phyloP scores from a whole-genome alignment of 1,284 basidiomycete genomes.

The Irpex sp. region DNA sequence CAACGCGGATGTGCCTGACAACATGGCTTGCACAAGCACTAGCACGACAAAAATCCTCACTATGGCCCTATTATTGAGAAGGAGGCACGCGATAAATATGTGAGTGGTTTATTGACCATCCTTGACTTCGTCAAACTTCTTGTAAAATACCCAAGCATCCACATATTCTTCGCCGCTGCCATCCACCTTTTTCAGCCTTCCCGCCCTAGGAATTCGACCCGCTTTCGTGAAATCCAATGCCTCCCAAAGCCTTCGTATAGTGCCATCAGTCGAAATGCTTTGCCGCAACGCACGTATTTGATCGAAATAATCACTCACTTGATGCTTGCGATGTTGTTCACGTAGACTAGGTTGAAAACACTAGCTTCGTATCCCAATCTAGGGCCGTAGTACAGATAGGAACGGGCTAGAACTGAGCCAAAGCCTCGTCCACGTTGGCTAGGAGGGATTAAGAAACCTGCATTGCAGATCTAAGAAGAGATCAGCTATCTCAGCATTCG shows the following conservation, averaged over 20 bases:
- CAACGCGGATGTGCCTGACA: too few species aligned
- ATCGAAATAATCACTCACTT: conserved; percentile 47
- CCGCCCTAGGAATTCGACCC: conserved; percentile 89
- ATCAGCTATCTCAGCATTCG: neutral
- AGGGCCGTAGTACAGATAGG: conserved; percentile 88
- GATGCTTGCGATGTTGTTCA: conserved; percentile 81
- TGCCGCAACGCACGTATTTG: conserved; percentile 20
- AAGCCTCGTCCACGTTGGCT: conserved; percentile 75
- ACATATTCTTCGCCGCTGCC: conserved; percentile 86
- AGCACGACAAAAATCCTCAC: neutral
- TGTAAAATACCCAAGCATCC: conserved; percentile 90
- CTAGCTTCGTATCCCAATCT: conserved; percentile 86
- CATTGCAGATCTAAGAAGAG: conserved; percentile 81
- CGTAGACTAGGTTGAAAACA: conserved; percentile 95
- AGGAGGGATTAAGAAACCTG: conserved; percentile 88
- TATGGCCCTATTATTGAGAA: neutral
- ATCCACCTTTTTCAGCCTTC: conserved; percentile 75
- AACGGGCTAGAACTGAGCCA: conserved; percentile 81
- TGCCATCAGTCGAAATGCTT: too few species aligned
- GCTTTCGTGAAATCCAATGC: conserved; percentile 84
- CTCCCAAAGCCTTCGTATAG: conserved; percentile 80
- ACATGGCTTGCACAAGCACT: neutral
- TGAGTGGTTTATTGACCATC: neutral
- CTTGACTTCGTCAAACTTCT: conserved; percentile 63
- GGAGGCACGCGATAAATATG: neutral